These are phyloP conservation scores for Barnettozyma sucrosica DNA, from an alignment of 805 yeast genomes.

Conservation along the genomic window DNA sequence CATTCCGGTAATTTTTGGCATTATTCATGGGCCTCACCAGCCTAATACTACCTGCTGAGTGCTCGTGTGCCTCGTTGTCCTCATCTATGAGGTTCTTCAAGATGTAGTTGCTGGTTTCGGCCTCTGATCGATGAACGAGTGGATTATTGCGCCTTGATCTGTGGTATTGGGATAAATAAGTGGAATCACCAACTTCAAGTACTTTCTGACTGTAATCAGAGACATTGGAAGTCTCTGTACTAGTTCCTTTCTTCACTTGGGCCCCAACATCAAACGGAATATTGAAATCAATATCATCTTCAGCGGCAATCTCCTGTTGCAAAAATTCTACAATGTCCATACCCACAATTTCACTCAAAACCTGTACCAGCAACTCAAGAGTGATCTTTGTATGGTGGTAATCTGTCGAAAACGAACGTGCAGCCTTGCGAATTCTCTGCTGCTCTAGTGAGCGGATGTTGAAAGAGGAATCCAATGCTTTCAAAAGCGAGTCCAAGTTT, in stretches of 20 bases:
- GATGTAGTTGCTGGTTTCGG: neutral
- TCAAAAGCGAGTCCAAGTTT: neutral
- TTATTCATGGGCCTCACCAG: neutral
- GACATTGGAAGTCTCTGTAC: too few species aligned
- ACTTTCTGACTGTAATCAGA: too few species aligned
- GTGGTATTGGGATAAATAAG: neutral
- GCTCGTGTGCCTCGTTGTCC: neutral
- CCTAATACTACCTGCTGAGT: neutral
- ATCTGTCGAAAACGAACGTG: neutral
- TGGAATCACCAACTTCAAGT: neutral
- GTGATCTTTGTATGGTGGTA: neutral
- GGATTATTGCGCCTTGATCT: neutral
- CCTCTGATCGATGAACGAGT: neutral
- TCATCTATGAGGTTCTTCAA: neutral
- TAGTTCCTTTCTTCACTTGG: too few species aligned
- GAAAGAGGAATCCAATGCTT: neutral
- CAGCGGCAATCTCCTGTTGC: neutral
- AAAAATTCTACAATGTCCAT: neutral
- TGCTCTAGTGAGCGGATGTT: neutral
- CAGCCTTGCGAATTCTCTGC: neutral
- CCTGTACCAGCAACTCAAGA: neutral
- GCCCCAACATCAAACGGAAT: too few species aligned
- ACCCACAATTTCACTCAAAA: neutral
- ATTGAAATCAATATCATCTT: too few species aligned
- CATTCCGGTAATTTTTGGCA: neutral